Evolutionary conservation across 139 green algal genomes (phyloP), one percentile per base, ranked within the genome.

Genomic region (Chlamydomonas schloesseri): DNA sequence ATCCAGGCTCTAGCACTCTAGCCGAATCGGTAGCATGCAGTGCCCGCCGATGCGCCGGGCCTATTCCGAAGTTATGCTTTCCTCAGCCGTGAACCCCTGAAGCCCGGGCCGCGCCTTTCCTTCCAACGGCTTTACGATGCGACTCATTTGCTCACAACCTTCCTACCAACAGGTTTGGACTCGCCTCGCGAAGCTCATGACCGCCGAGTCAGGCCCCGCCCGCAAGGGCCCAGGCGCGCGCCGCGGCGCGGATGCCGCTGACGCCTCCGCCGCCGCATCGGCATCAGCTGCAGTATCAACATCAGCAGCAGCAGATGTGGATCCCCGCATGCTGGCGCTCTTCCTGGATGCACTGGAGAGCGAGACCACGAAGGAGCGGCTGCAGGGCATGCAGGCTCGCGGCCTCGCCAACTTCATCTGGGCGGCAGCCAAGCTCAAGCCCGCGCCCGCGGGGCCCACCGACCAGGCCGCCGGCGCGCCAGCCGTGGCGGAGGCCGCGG

Each of bases 321-420:
- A 76, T 24, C 65, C 50, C 8, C 20, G 47, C 3, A 50, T 14
- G 60, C 31, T 85, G 20, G 10, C 24, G 0, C 46, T 50, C 29
- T 85, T 85, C 18, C 65, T 69, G 60, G 33, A 31, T 26, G 47
- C 20, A 3, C 67, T 85, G 47, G 47, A 85, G 79, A 67, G 20
- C 14, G 47, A 13, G 17, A 85, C 79, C 24, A 76, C 67, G 9
- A 15, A 47, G 29, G 31, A 76, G 46, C 47, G 37, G 67, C 79
- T 85, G 8, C 36, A 24, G 47, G 47, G 3, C 5, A 85, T 85
- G 79, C 28, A 58, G 50, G 37, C 79, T 23, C 79, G 79, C 33
- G 79, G 79, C 47, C 79, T 85, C 4, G 47, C 79, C 1, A 85
- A 69, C 67, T 21, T 85, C 46, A 50, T 85, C 13, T 85, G 79